Evolutionary conservation across 306 rosid species (phyloP).

Genomic region (Prunus mira): DNA sequence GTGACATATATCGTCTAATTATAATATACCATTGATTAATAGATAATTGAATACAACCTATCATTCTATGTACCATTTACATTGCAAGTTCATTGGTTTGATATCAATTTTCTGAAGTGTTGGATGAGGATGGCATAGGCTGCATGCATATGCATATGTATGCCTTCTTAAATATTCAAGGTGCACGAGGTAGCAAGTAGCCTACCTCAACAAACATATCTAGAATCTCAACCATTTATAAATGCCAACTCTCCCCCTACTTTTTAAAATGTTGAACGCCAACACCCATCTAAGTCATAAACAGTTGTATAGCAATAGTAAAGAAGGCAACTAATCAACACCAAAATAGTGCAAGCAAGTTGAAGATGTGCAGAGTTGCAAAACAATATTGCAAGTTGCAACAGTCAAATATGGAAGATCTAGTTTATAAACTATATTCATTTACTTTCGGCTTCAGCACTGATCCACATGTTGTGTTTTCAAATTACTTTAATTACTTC

Average conservation of each 20-base stretch:
- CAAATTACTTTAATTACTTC: background rate
- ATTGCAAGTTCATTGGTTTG: background rate
- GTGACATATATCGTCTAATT: too few species aligned
- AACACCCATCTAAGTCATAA: background rate
- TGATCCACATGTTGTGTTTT: conserved; percentile 6
- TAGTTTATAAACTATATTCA: background rate
- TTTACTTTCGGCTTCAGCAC: conserved; percentile 6
- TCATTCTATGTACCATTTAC: too few species aligned
- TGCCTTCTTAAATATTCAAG: background rate
- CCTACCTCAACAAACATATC: conserved; percentile 32
- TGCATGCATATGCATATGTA: background rate
- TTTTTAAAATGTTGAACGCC: background rate
- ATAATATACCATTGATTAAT: too few species aligned
- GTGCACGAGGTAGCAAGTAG: background rate
- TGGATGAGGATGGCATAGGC: conserved; percentile 1
- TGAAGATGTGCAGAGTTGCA: background rate
- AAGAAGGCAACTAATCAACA: background rate
- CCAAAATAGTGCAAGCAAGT: background rate
- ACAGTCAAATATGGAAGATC: background rate
- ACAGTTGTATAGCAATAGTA: background rate
- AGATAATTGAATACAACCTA: too few species aligned
- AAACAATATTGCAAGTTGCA: background rate
- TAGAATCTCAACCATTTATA: conserved; percentile 5
- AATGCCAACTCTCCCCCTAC: conserved; percentile 7
- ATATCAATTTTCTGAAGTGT: background rate